phyloP scores from a whole-genome alignment of 2,329 filamentous ascomycete genomes.

The Teratosphaeria gauchensis region DNA sequence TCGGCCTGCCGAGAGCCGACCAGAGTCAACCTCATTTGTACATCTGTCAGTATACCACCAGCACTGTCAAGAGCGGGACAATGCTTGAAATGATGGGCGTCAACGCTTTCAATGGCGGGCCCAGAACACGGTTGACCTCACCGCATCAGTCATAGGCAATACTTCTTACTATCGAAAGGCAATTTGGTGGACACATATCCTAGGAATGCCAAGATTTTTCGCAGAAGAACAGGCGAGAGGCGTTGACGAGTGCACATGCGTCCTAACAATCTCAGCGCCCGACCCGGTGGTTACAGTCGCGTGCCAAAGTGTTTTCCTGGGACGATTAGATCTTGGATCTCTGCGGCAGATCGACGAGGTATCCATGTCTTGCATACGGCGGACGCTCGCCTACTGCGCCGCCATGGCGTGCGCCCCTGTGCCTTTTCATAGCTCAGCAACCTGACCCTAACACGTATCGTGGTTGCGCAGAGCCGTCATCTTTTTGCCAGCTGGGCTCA shows the following conservation, averaged over 20 bases:
- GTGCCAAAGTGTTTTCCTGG: neutral
- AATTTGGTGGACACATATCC: neutral
- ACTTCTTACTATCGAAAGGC: neutral
- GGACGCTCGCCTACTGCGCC: neutral
- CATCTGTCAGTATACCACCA: neutral
- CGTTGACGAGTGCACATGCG: neutral
- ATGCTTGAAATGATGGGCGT: neutral
- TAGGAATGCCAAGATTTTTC: neutral
- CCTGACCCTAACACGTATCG: neutral
- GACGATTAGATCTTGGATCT: neutral
- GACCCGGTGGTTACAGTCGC: neutral
- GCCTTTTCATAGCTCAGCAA: neutral
- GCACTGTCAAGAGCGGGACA: neutral
- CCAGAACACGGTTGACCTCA: neutral
- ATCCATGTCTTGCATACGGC: neutral
- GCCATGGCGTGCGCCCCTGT: neutral
- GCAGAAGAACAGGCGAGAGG: neutral
- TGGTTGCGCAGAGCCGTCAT: neutral
- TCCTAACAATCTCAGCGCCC: neutral
- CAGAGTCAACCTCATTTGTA: neutral
- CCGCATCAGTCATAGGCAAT: neutral
- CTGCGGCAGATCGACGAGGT: neutral
- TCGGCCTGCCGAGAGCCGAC: neutral
- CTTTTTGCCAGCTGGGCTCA: neutral
- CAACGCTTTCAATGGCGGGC: neutral